These are phyloP conservation scores for Volutella citrinella DNA, from an alignment of 2,329 filamentous ascomycete genomes.

Conservation along the genomic window DNA sequence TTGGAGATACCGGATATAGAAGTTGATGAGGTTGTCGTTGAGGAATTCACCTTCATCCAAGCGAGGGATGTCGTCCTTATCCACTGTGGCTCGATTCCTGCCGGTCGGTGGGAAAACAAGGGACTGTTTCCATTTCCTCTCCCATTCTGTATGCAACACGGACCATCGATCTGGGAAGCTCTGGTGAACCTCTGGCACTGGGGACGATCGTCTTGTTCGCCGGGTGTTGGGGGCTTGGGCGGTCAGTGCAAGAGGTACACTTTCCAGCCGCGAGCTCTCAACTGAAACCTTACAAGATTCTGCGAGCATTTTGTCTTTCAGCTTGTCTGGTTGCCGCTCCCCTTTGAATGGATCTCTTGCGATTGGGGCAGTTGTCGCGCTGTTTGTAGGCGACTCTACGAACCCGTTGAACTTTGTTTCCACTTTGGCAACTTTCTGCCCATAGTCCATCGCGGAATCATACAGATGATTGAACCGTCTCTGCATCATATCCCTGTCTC, in stretches of 20 bases:
- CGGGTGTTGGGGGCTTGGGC: conserved; percentile 19
- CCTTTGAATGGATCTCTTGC: conserved; percentile 10
- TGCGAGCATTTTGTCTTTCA: conserved; percentile 5
- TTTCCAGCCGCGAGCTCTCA: no score
- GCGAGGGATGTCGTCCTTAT: conserved; percentile 69
- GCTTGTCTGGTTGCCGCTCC: conserved; percentile 12
- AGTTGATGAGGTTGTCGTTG: conserved; percentile 89
- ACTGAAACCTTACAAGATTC: conserved; percentile 5
- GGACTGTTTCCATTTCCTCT: conserved; percentile 51
- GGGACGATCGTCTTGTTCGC: conserved; percentile 22
- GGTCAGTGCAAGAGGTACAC: no score
- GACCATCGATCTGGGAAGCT: conserved; percentile 45
- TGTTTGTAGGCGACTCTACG: no score
- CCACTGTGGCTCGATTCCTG: conserved; percentile 62
- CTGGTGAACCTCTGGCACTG: conserved; percentile 7
- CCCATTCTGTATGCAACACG: conserved; percentile 48
- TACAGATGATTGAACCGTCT: background rate
- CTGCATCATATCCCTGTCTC: no score
- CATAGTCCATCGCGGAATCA: no score
- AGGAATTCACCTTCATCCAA: conserved; percentile 83
- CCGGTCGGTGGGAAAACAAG: conserved; percentile 60
- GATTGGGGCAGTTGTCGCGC: background rate
- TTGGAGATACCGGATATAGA: conserved; percentile 78
- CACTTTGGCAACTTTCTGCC: no score
- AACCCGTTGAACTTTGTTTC: no score